Percentiles rank a stretch among this genome's conserved stretches.
Evolutionary conservation across 2,329 filamentous ascomycete species (phyloP).

Genomic region (Fusarium pseudograminearum): DNA sequence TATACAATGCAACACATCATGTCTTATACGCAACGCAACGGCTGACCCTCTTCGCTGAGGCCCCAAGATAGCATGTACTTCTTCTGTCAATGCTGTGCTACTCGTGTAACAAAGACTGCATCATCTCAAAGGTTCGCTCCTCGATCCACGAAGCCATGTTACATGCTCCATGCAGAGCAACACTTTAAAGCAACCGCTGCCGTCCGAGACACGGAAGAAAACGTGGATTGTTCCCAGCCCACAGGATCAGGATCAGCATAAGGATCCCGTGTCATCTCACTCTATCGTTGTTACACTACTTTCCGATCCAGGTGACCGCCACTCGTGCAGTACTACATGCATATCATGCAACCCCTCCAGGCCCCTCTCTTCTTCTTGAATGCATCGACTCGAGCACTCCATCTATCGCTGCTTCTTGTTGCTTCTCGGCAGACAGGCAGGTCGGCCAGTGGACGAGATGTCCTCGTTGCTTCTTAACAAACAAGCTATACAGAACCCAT

Average conservation of each 20-base stretch:
- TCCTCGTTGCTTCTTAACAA: constrained; percentile 50
- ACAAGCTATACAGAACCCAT: constrained; percentile 48
- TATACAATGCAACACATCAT: constrained; percentile 35
- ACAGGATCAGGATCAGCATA: constrained; percentile 16
- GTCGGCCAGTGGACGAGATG: constrained; percentile 52
- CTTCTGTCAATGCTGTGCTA: constrained; percentile 21
- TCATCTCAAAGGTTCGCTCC: constrained; percentile 36
- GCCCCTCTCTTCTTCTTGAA: constrained; percentile 37
- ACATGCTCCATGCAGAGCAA: constrained; percentile 21
- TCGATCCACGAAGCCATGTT: constrained; percentile 40
- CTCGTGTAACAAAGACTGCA: constrained; percentile 31
- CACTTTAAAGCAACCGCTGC: constrained; percentile 41
- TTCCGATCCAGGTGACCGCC: constrained; percentile 44
- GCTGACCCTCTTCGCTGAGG: constrained; percentile 22
- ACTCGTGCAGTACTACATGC: constrained; percentile 39
- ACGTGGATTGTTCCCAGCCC: constrained; percentile 43
- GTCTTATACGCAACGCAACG: constrained; percentile 10
- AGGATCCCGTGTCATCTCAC: constrained; percentile 35
- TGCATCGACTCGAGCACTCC: constrained; percentile 36
- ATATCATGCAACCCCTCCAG: constrained; percentile 34
- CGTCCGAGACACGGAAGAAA: constrained; percentile 46
- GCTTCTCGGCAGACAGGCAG: constrained; percentile 46
- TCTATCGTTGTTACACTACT: constrained; percentile 40
- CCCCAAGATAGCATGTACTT: not conserved
- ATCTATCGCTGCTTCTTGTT: constrained; percentile 41